These are phyloP conservation scores for Ajuga chamaepitys DNA, from an alignment of 257 asterid species.

Conservation along the genomic window DNA sequence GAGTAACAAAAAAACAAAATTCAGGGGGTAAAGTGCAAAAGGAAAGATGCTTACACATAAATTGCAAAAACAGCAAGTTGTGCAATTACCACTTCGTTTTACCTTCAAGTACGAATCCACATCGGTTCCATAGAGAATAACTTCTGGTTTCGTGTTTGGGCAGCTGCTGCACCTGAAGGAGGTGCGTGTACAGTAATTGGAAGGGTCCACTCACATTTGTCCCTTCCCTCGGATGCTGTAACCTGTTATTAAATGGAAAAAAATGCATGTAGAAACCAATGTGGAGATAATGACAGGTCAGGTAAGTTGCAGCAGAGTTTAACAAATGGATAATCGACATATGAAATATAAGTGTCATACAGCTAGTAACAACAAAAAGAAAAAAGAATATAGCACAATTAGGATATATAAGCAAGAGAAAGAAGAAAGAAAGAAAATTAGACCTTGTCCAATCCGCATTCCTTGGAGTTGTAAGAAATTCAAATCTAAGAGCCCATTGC, in stretches of 20 bases:
- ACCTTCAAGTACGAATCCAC: conserved; percentile 73
- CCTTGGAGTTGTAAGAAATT: conserved; percentile 79
- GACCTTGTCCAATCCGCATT: conserved; percentile 78
- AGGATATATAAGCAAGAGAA: not conserved
- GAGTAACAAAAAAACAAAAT: no score
- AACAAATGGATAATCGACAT: no score
- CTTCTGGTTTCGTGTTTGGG: conserved; percentile 56
- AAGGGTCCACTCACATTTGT: conserved; percentile 84
- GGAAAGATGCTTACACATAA: no score
- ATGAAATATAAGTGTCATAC: no score
- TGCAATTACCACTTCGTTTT: not conserved
- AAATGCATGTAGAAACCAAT: conserved; percentile 1
- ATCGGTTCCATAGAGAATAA: conserved; percentile 44
- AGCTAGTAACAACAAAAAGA: no score
- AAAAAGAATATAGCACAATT: not conserved
- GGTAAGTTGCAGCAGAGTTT: not conserved
- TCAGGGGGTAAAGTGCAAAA: no score
- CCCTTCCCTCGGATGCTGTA: conserved; percentile 96
- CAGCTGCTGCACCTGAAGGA: conserved; percentile 49
- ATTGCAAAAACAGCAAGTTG: no score
- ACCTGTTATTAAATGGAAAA: conserved; percentile 30
- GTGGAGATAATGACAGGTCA: no score
- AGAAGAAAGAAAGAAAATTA: not conserved
- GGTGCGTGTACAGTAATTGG: conserved; percentile 89
- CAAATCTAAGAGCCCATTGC: conserved; percentile 92